Base-by-base conservation (phyloP, 2,329 filamentous ascomycete species). In the Sclerotinia borealis region DNA sequence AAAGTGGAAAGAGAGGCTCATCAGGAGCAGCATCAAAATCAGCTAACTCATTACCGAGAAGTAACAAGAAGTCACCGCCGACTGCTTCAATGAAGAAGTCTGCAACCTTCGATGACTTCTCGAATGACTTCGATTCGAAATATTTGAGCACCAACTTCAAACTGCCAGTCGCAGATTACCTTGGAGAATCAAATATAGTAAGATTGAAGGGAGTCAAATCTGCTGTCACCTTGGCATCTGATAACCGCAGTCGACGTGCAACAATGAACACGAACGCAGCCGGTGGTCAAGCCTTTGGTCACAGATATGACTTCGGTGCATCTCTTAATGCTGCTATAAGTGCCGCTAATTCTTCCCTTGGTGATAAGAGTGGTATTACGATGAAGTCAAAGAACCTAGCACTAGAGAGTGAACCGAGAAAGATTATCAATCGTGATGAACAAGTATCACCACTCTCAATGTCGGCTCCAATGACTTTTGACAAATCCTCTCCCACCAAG, bases 221-320 rank as follows among this genome's bases (percentile, higher is more conserved):
- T 19, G 78, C 81, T 77, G 78, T 68, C 67, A 85, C 83, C 69
- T 73, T 87, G 25, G 72, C 83, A 70, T 76, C 80, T 72, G 75
- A 72, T 49, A 71, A 70, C 51, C 64, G 72, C n/a, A 63, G 31
- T 41, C 68, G 70, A 51, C 67, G 79, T 39, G 73, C 85, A 29
- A 75, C 81, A 0, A 22, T 56, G 1, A 77, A 83, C 2, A 83
- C 84, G 9, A 62, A 62, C 37, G 22, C 56, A 2, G 56, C 56
- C 1, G 86, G 83, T 68, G 85, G 86, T 31, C 87, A 90, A 70
- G 90, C 88, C 22, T 97, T 98, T 75, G 90, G 92, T 52, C 93
- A 93, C 76, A 89, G 95, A 61, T 99, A 99, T 75, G 93, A 98
- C 78, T 98, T 99, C 75, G 88, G 90, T 66, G 91, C 91, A n/a